A percentile compares a stretch with the other conserved stretches of the same genome.
Evolutionary conservation across 1,284 basidiomycete genomes (phyloP).

Genomic region (Cryptococcus jaspeensis): DNA sequence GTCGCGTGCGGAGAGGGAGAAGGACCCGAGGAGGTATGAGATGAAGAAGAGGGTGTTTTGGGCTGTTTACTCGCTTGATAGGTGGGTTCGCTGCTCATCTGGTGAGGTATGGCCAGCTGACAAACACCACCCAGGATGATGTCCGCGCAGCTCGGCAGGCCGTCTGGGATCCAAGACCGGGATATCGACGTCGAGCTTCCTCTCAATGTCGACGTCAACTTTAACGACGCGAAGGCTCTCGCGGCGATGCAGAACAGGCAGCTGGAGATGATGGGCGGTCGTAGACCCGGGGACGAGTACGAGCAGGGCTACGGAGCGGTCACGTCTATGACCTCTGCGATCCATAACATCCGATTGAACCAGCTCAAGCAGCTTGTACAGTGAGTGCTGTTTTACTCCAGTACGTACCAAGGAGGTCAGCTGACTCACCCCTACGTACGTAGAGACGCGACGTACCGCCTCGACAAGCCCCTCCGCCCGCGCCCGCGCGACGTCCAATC

Average conservation of each 20-base stretch:
- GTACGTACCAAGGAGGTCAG: background rate
- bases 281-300: conserved; percentile 29
- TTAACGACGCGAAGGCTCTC: conserved; percentile 18
- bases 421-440: background rate
- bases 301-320: conserved; percentile 22
- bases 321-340: conserved; percentile 35
- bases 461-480: conserved; percentile 24
- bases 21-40: conserved; percentile 29
- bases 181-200: conserved; percentile 39
- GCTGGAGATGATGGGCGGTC: conserved; percentile 18
- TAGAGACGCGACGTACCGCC: conserved; percentile 31
- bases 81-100: conserved; percentile 14
- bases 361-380: conserved; percentile 31
- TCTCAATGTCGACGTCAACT: conserved; percentile 31
- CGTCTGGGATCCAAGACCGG: conserved; percentile 31
- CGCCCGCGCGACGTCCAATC: background rate
- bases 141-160: conserved; percentile 31
- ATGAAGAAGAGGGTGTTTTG: conserved; percentile 36
- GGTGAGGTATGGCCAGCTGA: background rate
- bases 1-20: conserved; percentile 23
- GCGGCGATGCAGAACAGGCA: conserved; percentile 28
- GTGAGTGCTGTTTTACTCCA: conserved; percentile 12
- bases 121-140: conserved; percentile 20
- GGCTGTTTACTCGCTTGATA: conserved; percentile 31
- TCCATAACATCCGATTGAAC: conserved; percentile 31